Evolutionary conservation across 345 rosid genomes (phyloP).

Genomic region (Acer negundo): DNA sequence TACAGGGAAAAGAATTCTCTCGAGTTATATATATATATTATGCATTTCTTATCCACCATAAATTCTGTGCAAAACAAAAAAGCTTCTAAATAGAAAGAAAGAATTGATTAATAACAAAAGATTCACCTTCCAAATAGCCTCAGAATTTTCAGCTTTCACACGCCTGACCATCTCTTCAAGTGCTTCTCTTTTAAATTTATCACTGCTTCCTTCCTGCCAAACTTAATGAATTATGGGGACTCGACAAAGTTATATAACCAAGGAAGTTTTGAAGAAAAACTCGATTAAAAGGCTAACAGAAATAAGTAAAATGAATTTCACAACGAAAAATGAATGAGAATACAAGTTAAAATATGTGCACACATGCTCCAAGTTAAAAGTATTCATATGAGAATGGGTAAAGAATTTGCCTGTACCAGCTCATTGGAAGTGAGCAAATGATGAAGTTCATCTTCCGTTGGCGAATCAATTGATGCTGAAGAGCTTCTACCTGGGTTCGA

Average conservation of each 20-base stretch:
- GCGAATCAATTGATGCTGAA: background rate
- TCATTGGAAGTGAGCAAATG: no score
- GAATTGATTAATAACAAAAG: background rate
- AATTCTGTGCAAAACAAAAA: background rate
- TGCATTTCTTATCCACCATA: background rate
- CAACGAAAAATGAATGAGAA: no score
- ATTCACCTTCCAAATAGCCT: slow-evolving; percentile 43
- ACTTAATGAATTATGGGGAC: background rate
- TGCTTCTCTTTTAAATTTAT: slow-evolving; percentile 42
- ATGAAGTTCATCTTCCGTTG: no score
- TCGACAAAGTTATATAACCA: background rate
- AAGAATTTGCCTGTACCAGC: no score
- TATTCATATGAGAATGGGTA: slow-evolving; percentile 17
- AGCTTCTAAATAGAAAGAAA: background rate
- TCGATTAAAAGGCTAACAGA: no score
- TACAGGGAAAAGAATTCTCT: no score
- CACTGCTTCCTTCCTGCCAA: slow-evolving; percentile 41
- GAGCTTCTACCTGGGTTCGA: slow-evolving; percentile 3
- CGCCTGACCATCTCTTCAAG: slow-evolving; percentile 49
- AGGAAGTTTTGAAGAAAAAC: background rate
- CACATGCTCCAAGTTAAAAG: no score
- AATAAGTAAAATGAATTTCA: no score
- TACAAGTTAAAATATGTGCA: background rate
- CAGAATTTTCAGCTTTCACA: slow-evolving; percentile 45
- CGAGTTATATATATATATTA: no score